Base-by-base conservation (phyloP, 192 early-diverging fungal species). In the Coemansia nantahalensis region DNA sequence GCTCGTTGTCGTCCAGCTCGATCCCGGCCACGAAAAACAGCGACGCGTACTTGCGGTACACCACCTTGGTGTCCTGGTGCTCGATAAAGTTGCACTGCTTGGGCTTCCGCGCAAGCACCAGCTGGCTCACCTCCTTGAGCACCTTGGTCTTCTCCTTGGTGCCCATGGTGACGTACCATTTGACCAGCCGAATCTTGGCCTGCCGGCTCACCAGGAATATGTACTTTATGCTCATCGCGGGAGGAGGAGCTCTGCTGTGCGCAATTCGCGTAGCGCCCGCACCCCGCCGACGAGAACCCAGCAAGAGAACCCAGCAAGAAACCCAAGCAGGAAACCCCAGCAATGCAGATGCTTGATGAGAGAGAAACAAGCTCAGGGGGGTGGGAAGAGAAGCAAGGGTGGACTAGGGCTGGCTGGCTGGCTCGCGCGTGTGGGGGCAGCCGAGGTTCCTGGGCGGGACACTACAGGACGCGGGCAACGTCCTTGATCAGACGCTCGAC, bases 81-180 rank as follows among this genome's bases (percentile, higher is more conserved):
- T 99, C 96, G 46, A 99, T 77, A 56, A 99, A 94, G 64, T 99
- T 99, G 79, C 93, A 97, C 89, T 97, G 95, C 70, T 94, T 94
- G 5, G 92, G 83, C 57, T 86, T 82, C 52, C 95, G 81, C 39
- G 87, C 75, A 8, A 96, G 77, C 0, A 97, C 95, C 16, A 93
- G 84, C 53, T 89, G 87, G 28, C 87, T 90, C 24, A 93, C 90
- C 40, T 99, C 94, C 69, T 96, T 96, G 30, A 95, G 82, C 48
- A 90, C 92, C 71, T 95, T 93, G 45, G 82, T 60, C 69, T 95
- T 99, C 68, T 99, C 94, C 76, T 99, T 99, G 7, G 74, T 65
- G 37, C 79, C 71, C 43, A 89, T 57, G 23, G 85, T 86, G 14
- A 77, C 77, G 59, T 89, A 92, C 90, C 90, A 92, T 58, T 90